These are phyloP conservation scores for Leptographium radiaticola DNA, from an alignment of 2,329 filamentous ascomycete genomes.

Conservation along the genomic window DNA sequence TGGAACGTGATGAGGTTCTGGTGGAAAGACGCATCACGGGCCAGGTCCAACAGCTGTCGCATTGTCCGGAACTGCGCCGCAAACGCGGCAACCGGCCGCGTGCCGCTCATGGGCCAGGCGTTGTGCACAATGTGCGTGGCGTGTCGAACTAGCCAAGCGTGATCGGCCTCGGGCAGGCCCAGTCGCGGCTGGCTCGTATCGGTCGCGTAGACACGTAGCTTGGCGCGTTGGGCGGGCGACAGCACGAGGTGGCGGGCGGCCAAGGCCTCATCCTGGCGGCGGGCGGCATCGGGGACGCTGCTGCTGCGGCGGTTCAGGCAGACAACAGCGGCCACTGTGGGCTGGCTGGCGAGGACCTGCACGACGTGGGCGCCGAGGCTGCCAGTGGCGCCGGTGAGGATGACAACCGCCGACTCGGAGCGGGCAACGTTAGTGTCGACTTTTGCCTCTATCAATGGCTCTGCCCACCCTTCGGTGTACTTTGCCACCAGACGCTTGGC, in stretches of 20 bases:
- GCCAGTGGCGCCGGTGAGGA: conserved; percentile 26
- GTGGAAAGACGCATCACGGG: conserved; percentile 15
- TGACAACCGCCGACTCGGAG: conserved; percentile 10
- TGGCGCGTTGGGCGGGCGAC: conserved; percentile 12
- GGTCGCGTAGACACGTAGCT: conserved; percentile 26
- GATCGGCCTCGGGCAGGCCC: conserved; percentile 15
- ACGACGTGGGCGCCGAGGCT: conserved; percentile 25
- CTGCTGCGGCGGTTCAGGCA: conserved; percentile 32
- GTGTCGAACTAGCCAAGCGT: conserved; percentile 20
- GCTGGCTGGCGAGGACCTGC: conserved; percentile 13
- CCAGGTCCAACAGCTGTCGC: conserved; percentile 32
- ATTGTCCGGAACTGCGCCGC: conserved; percentile 31
- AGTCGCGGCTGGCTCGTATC: conserved; percentile 4
- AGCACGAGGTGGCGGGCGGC: conserved; percentile 6
- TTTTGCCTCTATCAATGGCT: neutral
- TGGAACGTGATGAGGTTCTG: conserved; percentile 20
- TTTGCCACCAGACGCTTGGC: neutral
- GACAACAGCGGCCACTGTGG: conserved; percentile 19
- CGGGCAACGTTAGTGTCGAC: too few species aligned
- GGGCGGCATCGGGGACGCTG: conserved; percentile 10
- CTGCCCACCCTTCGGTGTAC: neutral
- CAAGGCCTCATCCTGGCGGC: conserved; percentile 21
- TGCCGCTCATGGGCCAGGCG: conserved; percentile 36
- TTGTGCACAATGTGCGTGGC: conserved; percentile 39
- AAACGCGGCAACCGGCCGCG: conserved; percentile 23